Percentiles rank a stretch among this genome's conserved stretches.
These are phyloP conservation scores for Scorias spongiosa DNA, from an alignment of 2,329 filamentous ascomycete species.

Conservation along the genomic window DNA sequence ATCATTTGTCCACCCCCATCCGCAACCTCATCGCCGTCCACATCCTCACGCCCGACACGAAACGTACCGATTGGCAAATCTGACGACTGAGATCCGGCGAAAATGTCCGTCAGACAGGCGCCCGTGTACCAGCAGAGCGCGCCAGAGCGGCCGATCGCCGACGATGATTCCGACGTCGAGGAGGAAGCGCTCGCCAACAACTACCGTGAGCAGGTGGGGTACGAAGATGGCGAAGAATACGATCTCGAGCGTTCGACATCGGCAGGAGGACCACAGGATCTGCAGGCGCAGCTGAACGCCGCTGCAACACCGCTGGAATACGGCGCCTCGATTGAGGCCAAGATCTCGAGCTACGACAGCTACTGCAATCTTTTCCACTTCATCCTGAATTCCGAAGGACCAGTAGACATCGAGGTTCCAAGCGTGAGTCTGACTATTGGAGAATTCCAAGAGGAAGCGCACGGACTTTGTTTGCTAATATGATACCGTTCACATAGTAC, in stretches of 20 bases:
- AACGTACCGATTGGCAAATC: too few species aligned
- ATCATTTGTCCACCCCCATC: neutral
- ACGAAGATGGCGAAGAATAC: conserved; percentile 51
- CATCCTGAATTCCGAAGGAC: conserved; percentile 98
- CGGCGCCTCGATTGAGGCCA: conserved; percentile 85
- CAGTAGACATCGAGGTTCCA: conserved; percentile 89
- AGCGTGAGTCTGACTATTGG: conserved; percentile 49
- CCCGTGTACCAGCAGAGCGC: conserved; percentile 26
- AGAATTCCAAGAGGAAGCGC: too few species aligned
- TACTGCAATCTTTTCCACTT: conserved; percentile 99
- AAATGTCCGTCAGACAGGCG: conserved; percentile 25
- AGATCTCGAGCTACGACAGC: conserved; percentile 97
- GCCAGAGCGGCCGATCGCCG: conserved; percentile 17
- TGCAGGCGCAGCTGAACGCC: conserved; percentile 79
- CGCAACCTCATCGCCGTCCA: neutral
- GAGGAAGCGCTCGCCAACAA: conserved; percentile 92
- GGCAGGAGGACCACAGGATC: conserved; percentile 64
- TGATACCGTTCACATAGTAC: conserved; percentile 44
- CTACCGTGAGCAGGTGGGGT: conserved; percentile 92
- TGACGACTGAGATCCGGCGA: conserved; percentile 2
- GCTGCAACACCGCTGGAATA: conserved; percentile 93
- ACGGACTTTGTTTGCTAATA: conserved; percentile 4
- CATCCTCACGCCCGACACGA: neutral
- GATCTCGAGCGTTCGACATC: conserved; percentile 57
- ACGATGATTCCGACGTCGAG: conserved; percentile 82